A percentile compares a stretch with the other conserved stretches of the same genome.
phyloP scores from a whole-genome alignment of 129 eudicot species.

The Saposhnikovia divaricata region DNA sequence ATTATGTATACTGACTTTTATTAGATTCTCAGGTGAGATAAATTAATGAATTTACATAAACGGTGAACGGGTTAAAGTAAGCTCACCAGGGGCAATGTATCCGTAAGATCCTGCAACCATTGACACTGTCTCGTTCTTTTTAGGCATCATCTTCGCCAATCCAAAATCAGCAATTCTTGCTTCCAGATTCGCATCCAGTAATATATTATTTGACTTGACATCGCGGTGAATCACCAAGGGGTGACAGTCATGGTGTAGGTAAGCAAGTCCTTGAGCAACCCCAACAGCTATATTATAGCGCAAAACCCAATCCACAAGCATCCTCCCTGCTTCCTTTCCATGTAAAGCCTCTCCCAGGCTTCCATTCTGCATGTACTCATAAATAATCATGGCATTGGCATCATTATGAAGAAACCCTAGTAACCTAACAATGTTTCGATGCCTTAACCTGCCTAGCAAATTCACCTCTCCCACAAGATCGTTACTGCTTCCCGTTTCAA shows the following conservation, averaged over 20 bases:
- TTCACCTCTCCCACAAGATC: constrained; percentile 79
- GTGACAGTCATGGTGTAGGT: constrained; percentile 83
- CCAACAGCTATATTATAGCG: constrained; percentile 84
- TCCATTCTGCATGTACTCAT: constrained; percentile 82
- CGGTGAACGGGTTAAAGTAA: background rate
- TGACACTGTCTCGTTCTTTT: constrained; percentile 77
- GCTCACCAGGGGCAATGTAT: constrained; percentile 92
- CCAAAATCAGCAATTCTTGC: constrained; percentile 90
- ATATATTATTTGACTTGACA: constrained; percentile 74
- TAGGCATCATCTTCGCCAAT: constrained; percentile 68
- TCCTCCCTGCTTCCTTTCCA: constrained; percentile 41
- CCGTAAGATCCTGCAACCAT: constrained; percentile 94
- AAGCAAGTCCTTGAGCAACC: constrained; percentile 85
- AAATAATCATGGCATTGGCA: constrained; percentile 62
- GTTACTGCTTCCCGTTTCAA: constrained; percentile 52
- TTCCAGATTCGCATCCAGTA: constrained; percentile 68
- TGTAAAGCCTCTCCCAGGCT: constrained; percentile 85
- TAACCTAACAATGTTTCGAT: constrained; percentile 70
- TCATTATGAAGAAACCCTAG: constrained; percentile 76
- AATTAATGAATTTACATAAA: background rate
- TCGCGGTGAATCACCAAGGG: constrained; percentile 88
- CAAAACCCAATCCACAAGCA: constrained; percentile 83
- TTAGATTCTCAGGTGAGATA: background rate
- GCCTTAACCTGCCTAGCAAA: constrained; percentile 67
- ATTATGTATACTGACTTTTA: background rate